Evolutionary conservation across 495 filamentous ascomycete species (phyloP).

Genomic region (Sordaria brevicollis): DNA sequence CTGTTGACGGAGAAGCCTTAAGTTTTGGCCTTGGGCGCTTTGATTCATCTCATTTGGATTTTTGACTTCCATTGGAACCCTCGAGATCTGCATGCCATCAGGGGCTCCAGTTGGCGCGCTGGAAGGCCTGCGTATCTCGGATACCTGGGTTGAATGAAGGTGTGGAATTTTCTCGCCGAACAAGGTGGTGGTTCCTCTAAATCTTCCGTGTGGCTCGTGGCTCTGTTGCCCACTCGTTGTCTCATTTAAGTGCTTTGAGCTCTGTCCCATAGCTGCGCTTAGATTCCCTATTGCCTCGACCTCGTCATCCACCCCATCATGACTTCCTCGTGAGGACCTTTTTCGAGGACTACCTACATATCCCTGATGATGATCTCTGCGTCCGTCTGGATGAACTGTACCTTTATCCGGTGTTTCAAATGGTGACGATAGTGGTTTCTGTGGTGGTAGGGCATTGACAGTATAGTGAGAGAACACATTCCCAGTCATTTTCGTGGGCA

Average conservation of each 20-base stretch:
- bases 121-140: not conserved
- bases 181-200: not conserved
- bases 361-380: not conserved
- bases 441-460: constrained; percentile 10
- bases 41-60: not conserved
- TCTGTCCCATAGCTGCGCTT: not conserved
- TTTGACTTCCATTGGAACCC: not conserved
- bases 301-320: not conserved
- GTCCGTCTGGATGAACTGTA: not conserved
- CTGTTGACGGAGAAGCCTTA: not conserved
- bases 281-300: not conserved
- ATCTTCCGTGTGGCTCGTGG: not conserved
- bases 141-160: not conserved
- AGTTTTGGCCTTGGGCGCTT: not conserved
- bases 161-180: not conserved
- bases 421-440: not conserved
- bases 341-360: not conserved
- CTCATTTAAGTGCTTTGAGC: not conserved
- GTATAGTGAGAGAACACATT: constrained; percentile 20
- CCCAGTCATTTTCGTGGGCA: constrained; percentile 4
- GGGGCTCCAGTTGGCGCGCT: not conserved
- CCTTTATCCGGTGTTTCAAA: not conserved
- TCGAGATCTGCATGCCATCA: not conserved
- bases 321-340: not conserved
- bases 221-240: not conserved